These are phyloP conservation scores for Hebeloma cylindrosporum DNA, from an alignment of 768 basidiomycete species.

Conservation along the genomic window DNA sequence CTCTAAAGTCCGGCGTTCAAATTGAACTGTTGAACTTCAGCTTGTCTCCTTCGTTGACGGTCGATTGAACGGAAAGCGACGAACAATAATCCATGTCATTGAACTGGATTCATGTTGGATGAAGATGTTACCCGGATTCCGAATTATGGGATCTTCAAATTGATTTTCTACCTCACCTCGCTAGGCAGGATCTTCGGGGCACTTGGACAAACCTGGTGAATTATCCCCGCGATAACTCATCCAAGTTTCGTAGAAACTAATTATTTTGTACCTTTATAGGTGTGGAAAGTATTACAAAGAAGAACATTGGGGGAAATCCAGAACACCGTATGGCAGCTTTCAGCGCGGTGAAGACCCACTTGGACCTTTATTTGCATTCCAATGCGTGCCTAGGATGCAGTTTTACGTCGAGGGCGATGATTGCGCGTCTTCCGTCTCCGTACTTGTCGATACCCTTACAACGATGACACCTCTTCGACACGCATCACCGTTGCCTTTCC, in stretches of 20 bases:
- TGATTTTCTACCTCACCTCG: too few species aligned
- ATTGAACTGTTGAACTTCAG: too few species aligned
- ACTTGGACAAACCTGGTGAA: constrained; percentile 4
- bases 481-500: background rate
- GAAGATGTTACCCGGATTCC: too few species aligned
- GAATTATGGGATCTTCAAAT: too few species aligned
- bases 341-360: background rate
- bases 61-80: too few species aligned
- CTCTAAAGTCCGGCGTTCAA: too few species aligned
- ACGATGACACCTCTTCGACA: constrained; percentile 1
- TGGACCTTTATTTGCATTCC: constrained; percentile 3
- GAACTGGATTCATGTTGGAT: too few species aligned
- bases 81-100: too few species aligned
- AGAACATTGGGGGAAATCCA: constrained; percentile 3
- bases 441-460: constrained; percentile 7
- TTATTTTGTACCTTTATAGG: constrained; percentile 2
- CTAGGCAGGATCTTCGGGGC: background rate
- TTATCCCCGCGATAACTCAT: too few species aligned
- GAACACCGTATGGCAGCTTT: constrained; percentile 7
- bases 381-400: constrained; percentile 11
- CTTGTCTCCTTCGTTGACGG: too few species aligned
- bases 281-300: constrained; percentile 14
- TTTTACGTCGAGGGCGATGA: constrained; percentile 4
- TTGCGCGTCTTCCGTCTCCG: constrained; percentile 3
- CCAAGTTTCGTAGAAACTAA: too few species aligned